Base-by-base conservation (phyloP, 495 filamentous ascomycete species). In the Daldinia caldariorum region DNA sequence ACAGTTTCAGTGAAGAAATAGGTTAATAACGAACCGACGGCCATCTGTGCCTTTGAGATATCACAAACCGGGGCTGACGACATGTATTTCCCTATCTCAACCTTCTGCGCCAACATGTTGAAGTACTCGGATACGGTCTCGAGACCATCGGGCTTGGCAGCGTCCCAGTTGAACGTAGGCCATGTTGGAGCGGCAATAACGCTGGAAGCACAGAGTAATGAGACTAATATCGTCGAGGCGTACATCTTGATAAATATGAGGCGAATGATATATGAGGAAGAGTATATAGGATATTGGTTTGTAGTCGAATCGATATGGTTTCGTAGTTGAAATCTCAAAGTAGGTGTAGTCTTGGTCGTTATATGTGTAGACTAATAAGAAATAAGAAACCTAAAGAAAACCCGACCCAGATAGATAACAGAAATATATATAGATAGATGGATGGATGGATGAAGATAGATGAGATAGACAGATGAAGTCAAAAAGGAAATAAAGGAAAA, bases 41-140 rank as follows among this genome's bases (percentile, higher is more conserved):
- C 82, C 62, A 87, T 73, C 29, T 73, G 67, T 6, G 83, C 85
- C 16, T 80, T 81, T 60, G 79, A 79, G 47, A 88, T 61, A 77
- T 88, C 82, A 73, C 87, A 89, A 26, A 79, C 64, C 0, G 84
- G 84, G 14, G 79, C 80, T 16, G 39, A 9, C 3, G 75, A 53
- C 74, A 80, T 74, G 3, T 63, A 34, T 61, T 78, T 81, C 60
- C 76, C 77, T 20, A 77, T 58, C 68, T 83, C 77, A 57, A 85
- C 78, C 74, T 85, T 86, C 39, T 73, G 29, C 26, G 81, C 84
- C 49, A 88, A 69, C 67, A 84, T 71, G 68, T 83, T 82, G 80
- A 88, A 88, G 77, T 88, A 88, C 34, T 84, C 79, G 57, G 83
- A 81, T 43, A 88, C 63, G 13, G 79, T 71, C 20, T 81, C 70